Evolutionary conservation across 2,329 filamentous ascomycete species (phyloP).

Genomic region (Verticillium nonalfalfae): DNA sequence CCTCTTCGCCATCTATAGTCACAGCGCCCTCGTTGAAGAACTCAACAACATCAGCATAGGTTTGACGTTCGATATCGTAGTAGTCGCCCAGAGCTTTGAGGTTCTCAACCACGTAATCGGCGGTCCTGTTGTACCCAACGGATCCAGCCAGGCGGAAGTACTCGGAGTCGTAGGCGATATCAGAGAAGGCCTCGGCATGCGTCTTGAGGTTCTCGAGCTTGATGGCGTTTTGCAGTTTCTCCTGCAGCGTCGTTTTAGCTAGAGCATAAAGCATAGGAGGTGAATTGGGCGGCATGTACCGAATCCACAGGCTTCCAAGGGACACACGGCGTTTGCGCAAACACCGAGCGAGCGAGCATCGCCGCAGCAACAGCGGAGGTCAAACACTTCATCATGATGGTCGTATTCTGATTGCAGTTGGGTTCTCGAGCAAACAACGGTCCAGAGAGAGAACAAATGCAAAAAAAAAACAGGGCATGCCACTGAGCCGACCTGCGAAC

Average conservation of each 20-base stretch:
- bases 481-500: background rate
- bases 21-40: slow-evolving; percentile 13
- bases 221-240: slow-evolving; percentile 17
- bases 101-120: slow-evolving; percentile 25
- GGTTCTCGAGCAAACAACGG: background rate
- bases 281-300: background rate
- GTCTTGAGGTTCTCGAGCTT: slow-evolving; percentile 17
- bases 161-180: slow-evolving; percentile 20
- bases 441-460: background rate
- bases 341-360: background rate
- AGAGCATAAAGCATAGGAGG: background rate
- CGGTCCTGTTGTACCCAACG: slow-evolving; percentile 24
- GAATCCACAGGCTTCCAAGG: slow-evolving; percentile 1
- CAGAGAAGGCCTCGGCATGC: slow-evolving; percentile 20
- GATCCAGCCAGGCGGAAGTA: slow-evolving; percentile 25
- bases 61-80: slow-evolving; percentile 22
- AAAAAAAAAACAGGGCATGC: too few relatives aligned
- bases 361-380: background rate
- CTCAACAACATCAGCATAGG: slow-evolving; percentile 18
- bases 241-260: slow-evolving; percentile 6
- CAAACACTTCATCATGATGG: background rate
- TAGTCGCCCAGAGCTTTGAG: slow-evolving; percentile 24
- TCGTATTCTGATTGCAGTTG: background rate
- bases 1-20: slow-evolving; percentile 13
- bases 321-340: slow-evolving; percentile 1